Evolutionary conservation across 352 stramenopile species (phyloP).

Genomic region (Phytophthora colocasiae): DNA sequence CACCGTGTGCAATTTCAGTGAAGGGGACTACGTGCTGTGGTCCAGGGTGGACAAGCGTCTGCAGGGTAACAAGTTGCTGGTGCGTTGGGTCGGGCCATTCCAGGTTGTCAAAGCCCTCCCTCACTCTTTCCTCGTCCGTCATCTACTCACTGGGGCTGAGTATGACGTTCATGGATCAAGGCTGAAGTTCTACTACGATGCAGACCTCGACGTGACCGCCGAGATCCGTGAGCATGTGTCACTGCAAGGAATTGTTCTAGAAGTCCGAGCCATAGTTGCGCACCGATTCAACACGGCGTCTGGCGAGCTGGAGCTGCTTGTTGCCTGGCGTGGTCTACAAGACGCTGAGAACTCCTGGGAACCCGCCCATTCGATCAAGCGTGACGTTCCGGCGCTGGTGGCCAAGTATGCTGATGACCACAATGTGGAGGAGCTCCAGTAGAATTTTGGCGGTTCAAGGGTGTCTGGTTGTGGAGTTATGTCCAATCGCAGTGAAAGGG

Average conservation of each 20-base stretch:
- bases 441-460: too few relatives aligned
- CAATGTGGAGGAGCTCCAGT: too few relatives aligned
- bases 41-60: conserved; percentile 14
- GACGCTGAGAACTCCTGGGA: too few relatives aligned
- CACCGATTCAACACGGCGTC: too few relatives aligned
- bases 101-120: conserved; percentile 7
- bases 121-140: conserved; percentile 21
- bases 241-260: conserved; percentile 3
- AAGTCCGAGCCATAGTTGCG: too few relatives aligned
- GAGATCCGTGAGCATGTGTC: conserved; percentile 22
- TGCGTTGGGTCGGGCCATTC: conserved; percentile 17
- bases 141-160: conserved; percentile 14
- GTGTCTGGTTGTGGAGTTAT: too few relatives aligned
- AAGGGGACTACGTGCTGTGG: conserved; percentile 16
- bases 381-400: too few relatives aligned
- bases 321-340: too few relatives aligned
- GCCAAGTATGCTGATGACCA: too few relatives aligned
- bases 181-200: conserved; percentile 22
- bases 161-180: conserved; percentile 1
- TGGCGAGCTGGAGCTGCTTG: too few relatives aligned
- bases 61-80: conserved; percentile 9
- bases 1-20: conserved; percentile 16
- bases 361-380: too few relatives aligned
- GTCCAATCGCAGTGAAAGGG: too few relatives aligned
- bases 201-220: conserved; percentile 3